A percentile compares a stretch with the other conserved stretches of the same genome.
Conservation (phyloP, 192 early-diverging fungal species). For the Mortierella antarctica region DNA sequence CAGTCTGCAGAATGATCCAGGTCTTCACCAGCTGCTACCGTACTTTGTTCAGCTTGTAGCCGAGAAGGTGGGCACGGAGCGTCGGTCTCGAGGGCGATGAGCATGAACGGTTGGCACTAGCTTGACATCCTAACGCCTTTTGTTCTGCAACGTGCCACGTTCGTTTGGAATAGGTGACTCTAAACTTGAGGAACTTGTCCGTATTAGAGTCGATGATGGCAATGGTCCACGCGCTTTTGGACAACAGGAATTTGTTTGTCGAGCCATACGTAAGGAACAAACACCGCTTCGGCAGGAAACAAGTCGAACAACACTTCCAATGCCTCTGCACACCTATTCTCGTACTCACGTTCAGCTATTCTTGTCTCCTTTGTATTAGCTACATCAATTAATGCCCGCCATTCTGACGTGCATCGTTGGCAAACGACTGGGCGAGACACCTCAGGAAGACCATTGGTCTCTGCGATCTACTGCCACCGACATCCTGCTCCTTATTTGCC, state of each 20-base stretch:
- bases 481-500: slow-evolving; percentile 79
- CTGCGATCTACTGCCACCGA: slow-evolving; percentile 82
- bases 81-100: neutral
- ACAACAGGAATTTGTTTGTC: slow-evolving; percentile 89
- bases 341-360: neutral
- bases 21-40: slow-evolving; percentile 92
- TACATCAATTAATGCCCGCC: slow-evolving; percentile 95
- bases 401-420: slow-evolving; percentile 94
- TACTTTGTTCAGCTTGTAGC: slow-evolving; percentile 95
- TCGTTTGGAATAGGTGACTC: slow-evolving; percentile 66
- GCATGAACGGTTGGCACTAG: neutral
- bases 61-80: slow-evolving; percentile 66
- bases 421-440: slow-evolving; percentile 78
- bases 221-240: slow-evolving; percentile 80
- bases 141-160: neutral
- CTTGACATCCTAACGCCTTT: neutral
- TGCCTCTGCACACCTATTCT: neutral
- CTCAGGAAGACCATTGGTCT: slow-evolving; percentile 84
- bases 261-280: slow-evolving; percentile 87
- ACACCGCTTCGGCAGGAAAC: neutral
- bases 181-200: slow-evolving; percentile 80
- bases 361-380: slow-evolving; percentile 53
- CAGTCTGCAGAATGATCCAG: slow-evolving; percentile 88
- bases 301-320: neutral
- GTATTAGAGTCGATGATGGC: slow-evolving; percentile 82